These are phyloP conservation scores for Curvularia lunata DNA, from an alignment of 2,329 filamentous ascomycete genomes.

Conservation along the genomic window DNA sequence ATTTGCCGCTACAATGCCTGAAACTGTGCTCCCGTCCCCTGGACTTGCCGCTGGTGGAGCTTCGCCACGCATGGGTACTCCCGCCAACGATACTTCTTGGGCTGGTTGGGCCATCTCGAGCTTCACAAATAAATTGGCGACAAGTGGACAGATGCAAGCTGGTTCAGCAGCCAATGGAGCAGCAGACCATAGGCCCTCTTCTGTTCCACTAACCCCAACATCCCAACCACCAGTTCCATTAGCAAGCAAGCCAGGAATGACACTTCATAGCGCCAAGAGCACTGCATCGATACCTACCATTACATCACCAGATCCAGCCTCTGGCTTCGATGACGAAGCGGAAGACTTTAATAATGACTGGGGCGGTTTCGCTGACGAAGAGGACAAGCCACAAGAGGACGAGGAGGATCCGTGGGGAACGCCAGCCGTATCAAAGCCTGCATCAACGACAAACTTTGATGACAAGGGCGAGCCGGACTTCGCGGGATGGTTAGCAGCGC, in stretches of 20 bases:
- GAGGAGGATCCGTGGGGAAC: slow-evolving; percentile 60
- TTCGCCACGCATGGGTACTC: slow-evolving; percentile 78
- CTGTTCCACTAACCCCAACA: slow-evolving; percentile 56
- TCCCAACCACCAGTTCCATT: slow-evolving; percentile 56
- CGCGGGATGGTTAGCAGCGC: slow-evolving; percentile 90
- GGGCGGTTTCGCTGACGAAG: slow-evolving; percentile 71
- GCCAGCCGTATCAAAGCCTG: slow-evolving; percentile 49
- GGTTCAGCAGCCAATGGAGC: slow-evolving; percentile 42
- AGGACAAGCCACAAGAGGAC: slow-evolving; percentile 50
- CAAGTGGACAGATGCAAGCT: slow-evolving; percentile 83
- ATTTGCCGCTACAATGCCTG: slow-evolving; percentile 76
- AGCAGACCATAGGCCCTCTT: slow-evolving; percentile 56
- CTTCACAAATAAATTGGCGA: slow-evolving; percentile 91
- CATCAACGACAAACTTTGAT: slow-evolving; percentile 66
- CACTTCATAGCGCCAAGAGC: slow-evolving; percentile 36
- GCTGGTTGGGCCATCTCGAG: slow-evolving; percentile 98
- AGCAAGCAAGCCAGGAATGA: slow-evolving; percentile 51
- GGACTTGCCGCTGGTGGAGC: slow-evolving; percentile 55
- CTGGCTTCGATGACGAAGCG: slow-evolving; percentile 57
- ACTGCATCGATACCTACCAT: slow-evolving; percentile 38
- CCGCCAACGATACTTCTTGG: slow-evolving; percentile 76
- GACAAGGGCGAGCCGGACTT: slow-evolving; percentile 93
- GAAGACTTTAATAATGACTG: slow-evolving; percentile 74
- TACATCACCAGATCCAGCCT: slow-evolving; percentile 54
- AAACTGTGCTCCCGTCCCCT: slow-evolving; percentile 75